A percentile compares a stretch with the other conserved stretches of the same genome.
phyloP scores from a whole-genome alignment of 495 filamentous ascomycete species.

The Talaromyces wortmannii region DNA sequence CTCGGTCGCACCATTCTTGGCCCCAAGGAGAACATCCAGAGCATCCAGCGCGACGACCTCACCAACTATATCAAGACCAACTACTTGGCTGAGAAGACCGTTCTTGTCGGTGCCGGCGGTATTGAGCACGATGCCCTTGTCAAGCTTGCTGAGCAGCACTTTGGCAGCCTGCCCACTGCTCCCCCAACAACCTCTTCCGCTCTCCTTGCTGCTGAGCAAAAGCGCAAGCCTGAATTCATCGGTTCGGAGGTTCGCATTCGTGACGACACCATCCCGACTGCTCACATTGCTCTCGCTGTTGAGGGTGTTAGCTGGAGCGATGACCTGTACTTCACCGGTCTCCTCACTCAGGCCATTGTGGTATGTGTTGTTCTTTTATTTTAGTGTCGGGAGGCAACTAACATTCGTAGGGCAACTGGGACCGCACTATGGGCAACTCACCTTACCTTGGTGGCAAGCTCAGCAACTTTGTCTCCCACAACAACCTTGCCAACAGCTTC shows the following conservation, averaged over 20 bases:
- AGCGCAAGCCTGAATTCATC: slow-evolving; percentile 85
- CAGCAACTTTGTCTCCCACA: slow-evolving; percentile 82
- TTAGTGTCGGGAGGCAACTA: not conserved
- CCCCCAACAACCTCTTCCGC: slow-evolving; percentile 64
- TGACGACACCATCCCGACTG: slow-evolving; percentile 91
- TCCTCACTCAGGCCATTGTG: slow-evolving; percentile 97
- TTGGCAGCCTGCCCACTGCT: slow-evolving; percentile 65
- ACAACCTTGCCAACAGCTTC: slow-evolving; percentile 96
- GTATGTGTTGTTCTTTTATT: not conserved
- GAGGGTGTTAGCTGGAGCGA: slow-evolving; percentile 99
- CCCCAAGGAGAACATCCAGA: slow-evolving; percentile 95
- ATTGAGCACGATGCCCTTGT: slow-evolving; percentile 91
- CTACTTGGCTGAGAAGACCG: slow-evolving; percentile 99
- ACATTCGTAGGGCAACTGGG: slow-evolving; percentile 72
- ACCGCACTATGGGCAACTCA: slow-evolving; percentile 96
- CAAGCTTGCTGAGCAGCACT: slow-evolving; percentile 94
- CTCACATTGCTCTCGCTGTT: slow-evolving; percentile 97
- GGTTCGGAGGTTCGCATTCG: slow-evolving; percentile 91
- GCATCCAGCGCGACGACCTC: slow-evolving; percentile 85
- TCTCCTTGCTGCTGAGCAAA: slow-evolving; percentile 59
- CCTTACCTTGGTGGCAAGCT: slow-evolving; percentile 97
- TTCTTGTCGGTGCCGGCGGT: slow-evolving; percentile 91
- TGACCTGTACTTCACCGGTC: slow-evolving; percentile 95
- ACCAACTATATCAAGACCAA: slow-evolving; percentile 96
- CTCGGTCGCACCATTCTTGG: slow-evolving; percentile 97